phyloP scores from a whole-genome alignment of 805 yeast genomes.

The Zygoascus flipseniorum region DNA sequence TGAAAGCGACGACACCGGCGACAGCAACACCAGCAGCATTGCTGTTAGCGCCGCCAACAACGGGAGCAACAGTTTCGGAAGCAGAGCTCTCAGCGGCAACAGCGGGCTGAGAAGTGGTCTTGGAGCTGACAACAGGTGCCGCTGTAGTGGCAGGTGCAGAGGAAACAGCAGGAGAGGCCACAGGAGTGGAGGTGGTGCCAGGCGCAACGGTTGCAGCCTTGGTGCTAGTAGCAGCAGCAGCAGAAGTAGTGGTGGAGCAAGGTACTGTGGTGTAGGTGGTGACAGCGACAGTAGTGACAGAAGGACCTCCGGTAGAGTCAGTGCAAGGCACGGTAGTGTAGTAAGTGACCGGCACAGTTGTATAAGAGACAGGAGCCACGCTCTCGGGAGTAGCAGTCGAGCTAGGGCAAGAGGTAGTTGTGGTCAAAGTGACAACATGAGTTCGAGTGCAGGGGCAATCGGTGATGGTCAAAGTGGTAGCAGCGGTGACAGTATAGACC shows the following conservation, averaged over 20 bases:
- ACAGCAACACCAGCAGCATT: conserved; percentile 31
- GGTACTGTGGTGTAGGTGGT: conserved; percentile 33
- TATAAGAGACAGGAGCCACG: conserved; percentile 16
- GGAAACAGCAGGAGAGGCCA: conserved; percentile 7
- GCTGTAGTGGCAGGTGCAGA: conserved; percentile 1
- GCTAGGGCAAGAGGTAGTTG: conserved; percentile 25
- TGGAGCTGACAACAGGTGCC: conserved; percentile 19
- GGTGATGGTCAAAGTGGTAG: conserved; percentile 79
- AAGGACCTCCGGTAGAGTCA: conserved; percentile 3
- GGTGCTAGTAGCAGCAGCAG: conserved; percentile 14
- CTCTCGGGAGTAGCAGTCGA: conserved; percentile 14
- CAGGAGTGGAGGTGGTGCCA: conserved; percentile 28
- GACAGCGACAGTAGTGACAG: conserved; percentile 22
- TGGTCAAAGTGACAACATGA: conserved; percentile 22
- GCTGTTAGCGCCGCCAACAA: conserved; percentile 27
- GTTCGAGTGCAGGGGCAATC: conserved; percentile 78
- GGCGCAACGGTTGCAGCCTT: conserved; percentile 17
- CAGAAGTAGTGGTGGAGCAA: conserved; percentile 8
- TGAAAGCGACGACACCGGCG: conserved; percentile 41
- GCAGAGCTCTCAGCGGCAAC: conserved; percentile 25
- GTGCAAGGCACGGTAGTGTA: conserved; percentile 21
- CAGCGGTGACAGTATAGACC: conserved; percentile 67
- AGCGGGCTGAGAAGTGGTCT: conserved; percentile 20
- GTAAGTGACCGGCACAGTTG: conserved; percentile 8
- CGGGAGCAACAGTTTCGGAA: conserved; percentile 23